Evolutionary conservation across 306 rosid species (phyloP).

Genomic region (Lathyrus aphaca): DNA sequence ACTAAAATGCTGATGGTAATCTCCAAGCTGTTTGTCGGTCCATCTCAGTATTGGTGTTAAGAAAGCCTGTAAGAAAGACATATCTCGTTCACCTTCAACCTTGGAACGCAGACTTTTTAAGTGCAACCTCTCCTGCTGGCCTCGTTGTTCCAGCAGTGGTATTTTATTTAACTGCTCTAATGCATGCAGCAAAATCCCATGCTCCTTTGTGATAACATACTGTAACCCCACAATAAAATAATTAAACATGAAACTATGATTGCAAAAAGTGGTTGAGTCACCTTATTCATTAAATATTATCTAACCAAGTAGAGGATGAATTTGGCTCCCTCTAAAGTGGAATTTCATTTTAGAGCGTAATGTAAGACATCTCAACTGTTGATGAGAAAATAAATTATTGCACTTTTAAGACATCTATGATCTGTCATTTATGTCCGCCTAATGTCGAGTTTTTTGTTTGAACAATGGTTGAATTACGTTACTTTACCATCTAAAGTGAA

Average conservation of each 20-base stretch:
- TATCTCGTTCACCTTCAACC: slow-evolving; percentile 66
- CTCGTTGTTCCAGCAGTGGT: slow-evolving; percentile 94
- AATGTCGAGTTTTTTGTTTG: not conserved
- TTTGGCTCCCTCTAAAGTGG: slow-evolving; percentile 4
- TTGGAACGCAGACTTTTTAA: slow-evolving; percentile 76
- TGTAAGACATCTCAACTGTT: not conserved
- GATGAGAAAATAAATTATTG: not conserved
- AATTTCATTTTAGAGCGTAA: not conserved
- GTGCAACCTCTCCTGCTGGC: slow-evolving; percentile 89
- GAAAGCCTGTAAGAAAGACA: slow-evolving; percentile 83
- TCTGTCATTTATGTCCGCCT: not conserved
- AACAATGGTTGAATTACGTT: not conserved
- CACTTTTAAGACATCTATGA: not conserved
- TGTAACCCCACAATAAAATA: slow-evolving; percentile 43
- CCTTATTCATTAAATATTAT: slow-evolving; percentile 29
- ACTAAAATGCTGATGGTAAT: slow-evolving; percentile 82
- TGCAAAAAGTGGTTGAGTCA: not conserved
- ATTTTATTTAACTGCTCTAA: slow-evolving; percentile 89
- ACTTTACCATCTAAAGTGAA: not conserved
- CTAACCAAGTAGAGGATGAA: not conserved
- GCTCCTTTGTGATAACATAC: slow-evolving; percentile 91
- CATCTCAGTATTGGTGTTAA: slow-evolving; percentile 82
- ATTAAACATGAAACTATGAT: slow-evolving; percentile 21
- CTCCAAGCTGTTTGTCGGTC: slow-evolving; percentile 92
- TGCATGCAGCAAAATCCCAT: slow-evolving; percentile 78